Conservation (phyloP, 23 red algal genomes). For the Cyanidiococcus yangmingshanensis region DNA sequence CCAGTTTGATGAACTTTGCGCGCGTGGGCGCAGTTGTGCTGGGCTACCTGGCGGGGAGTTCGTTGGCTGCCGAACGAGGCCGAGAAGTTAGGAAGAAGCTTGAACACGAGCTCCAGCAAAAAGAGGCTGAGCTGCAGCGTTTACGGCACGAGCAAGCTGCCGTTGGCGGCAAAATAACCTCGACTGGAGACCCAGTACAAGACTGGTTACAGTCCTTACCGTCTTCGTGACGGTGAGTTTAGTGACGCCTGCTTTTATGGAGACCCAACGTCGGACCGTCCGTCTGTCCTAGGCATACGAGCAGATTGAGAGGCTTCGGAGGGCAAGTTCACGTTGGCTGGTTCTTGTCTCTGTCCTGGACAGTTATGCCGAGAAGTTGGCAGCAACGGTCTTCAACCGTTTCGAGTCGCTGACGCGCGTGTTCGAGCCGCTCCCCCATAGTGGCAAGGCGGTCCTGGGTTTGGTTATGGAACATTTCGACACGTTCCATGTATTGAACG, state of each 20-base stretch:
- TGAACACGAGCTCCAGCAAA: neutral
- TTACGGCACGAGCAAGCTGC: neutral
- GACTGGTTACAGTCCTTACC: neutral
- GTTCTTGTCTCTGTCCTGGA: neutral
- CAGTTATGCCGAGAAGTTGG: neutral
- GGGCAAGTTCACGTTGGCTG: too few species aligned
- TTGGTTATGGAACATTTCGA: neutral
- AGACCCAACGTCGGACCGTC: too few species aligned
- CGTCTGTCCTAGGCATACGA: too few species aligned
- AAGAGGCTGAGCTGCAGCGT: neutral
- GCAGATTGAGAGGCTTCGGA: too few species aligned
- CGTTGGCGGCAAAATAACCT: neutral
- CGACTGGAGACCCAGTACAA: constrained; percentile 5
- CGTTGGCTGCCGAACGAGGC: neutral
- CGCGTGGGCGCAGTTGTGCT: neutral
- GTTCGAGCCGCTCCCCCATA: neutral
- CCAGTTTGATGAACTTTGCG: constrained; percentile 9
- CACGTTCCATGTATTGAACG: neutral
- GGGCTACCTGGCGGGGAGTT: neutral
- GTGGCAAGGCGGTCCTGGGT: neutral
- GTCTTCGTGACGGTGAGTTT: neutral
- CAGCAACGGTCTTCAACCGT: neutral
- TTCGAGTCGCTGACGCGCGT: neutral
- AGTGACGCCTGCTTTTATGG: too few species aligned
- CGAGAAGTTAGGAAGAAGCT: neutral